A percentile compares a stretch with the other conserved stretches of the same genome.
These are phyloP conservation scores for Climacium dendroides DNA, from an alignment of 225 moss, liverwort and hornwort genomes.

Conservation along the genomic window DNA sequence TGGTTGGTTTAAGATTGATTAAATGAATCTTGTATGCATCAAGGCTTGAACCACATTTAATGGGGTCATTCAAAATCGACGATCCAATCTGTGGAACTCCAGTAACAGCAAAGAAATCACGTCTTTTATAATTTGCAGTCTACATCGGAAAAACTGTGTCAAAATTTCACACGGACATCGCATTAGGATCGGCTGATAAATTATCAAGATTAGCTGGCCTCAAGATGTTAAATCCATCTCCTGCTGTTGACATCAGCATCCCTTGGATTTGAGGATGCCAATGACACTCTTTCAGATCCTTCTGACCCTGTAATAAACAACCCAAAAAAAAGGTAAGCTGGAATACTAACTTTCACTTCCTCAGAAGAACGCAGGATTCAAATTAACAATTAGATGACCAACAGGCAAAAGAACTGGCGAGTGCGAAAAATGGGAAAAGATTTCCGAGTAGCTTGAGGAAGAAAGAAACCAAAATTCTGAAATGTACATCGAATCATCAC, in stretches of 20 bases:
- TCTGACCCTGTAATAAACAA: constrained; percentile 51
- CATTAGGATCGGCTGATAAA: constrained; percentile 40
- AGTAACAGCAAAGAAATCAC: neutral
- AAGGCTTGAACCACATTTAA: no score
- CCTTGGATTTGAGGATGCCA: constrained; percentile 98
- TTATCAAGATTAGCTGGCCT: constrained; percentile 85
- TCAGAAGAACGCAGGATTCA: neutral
- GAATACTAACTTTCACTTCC: neutral
- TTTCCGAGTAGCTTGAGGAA: neutral
- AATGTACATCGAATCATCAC: neutral
- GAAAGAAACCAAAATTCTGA: neutral
- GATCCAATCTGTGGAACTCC: neutral
- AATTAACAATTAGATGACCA: neutral
- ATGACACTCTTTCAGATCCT: constrained; percentile 79
- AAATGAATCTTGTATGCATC: no score
- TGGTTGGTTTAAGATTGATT: no score
- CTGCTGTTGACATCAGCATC: constrained; percentile 74
- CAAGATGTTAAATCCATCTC: constrained; percentile 75
- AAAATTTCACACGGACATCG: neutral
- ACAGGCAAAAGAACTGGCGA: neutral
- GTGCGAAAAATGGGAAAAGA: neutral
- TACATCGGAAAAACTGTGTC: neutral
- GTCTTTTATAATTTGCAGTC: neutral
- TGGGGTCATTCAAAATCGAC: neutral
- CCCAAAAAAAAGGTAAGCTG: neutral